Evolutionary conservation across 768 basidiomycete species (phyloP).

Genomic region (Chalciporus pseudorubinellus): DNA sequence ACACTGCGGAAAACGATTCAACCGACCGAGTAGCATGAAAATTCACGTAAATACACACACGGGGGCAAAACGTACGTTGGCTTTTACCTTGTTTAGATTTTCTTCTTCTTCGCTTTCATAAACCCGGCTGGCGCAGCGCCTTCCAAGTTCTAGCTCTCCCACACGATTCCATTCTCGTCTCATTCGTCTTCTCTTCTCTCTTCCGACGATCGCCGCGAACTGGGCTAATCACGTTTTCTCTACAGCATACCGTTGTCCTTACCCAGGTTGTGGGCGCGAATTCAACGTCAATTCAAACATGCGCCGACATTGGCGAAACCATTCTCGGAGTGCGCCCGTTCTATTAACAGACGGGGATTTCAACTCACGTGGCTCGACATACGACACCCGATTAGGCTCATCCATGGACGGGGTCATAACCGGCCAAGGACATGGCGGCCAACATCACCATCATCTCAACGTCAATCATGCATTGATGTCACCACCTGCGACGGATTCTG

Average conservation of each 20-base stretch:
- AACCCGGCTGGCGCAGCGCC: constrained; percentile 17
- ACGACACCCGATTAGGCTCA: neutral
- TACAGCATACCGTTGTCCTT: constrained; percentile 71
- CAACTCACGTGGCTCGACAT: neutral
- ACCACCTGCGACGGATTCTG: constrained; percentile 30
- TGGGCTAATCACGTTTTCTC: constrained; percentile 14
- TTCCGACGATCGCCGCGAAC: constrained; percentile 1
- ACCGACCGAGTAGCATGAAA: constrained; percentile 41
- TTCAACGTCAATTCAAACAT: constrained; percentile 88
- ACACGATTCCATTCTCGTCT: neutral
- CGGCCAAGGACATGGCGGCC: constrained; percentile 6
- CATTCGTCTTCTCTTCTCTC: constrained; percentile 7
- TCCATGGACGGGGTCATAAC: neutral
- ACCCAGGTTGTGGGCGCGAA: constrained; percentile 68
- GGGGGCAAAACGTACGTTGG: constrained; percentile 36
- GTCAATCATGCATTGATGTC: constrained; percentile 25
- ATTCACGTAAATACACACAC: constrained; percentile 44
- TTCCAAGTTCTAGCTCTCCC: constrained; percentile 16
- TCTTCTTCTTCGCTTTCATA: constrained; percentile 7
- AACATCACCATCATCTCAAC: constrained; percentile 9
- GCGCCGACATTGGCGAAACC: constrained; percentile 76
- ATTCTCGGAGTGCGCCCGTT: constrained; percentile 34
- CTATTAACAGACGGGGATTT: constrained; percentile 18
- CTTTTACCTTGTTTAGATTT: constrained; percentile 1
- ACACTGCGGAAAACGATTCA: constrained; percentile 41